These are phyloP conservation scores for Aciculosporium take DNA, from an alignment of 2,329 filamentous ascomycete species.

Conservation along the genomic window DNA sequence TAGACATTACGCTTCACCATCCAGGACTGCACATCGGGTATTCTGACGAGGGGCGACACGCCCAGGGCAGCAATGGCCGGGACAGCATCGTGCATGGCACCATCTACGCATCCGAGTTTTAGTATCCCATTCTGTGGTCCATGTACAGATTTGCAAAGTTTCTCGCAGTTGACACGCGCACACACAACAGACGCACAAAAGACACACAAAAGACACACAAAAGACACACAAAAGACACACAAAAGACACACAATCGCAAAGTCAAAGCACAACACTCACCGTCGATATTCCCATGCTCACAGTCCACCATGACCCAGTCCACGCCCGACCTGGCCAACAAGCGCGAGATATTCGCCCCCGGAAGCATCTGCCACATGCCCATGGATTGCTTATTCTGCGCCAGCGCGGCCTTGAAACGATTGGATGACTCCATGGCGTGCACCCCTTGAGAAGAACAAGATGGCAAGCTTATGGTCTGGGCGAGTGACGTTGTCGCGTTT, in stretches of 20 bases:
- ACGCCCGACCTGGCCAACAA: slow-evolving; percentile 45
- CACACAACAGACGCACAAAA: background rate
- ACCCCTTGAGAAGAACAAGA: too few relatives aligned
- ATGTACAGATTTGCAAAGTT: background rate
- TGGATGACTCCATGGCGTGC: slow-evolving; percentile 27
- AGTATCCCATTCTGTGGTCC: background rate
- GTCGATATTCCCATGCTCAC: slow-evolving; percentile 38
- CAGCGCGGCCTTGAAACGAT: slow-evolving; percentile 36
- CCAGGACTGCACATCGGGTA: slow-evolving; percentile 36
- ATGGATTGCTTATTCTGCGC: slow-evolving; percentile 33
- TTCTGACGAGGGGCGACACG: slow-evolving; percentile 29
- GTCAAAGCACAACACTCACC: slow-evolving; percentile 16
- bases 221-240: background rate
- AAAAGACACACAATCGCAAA: background rate
- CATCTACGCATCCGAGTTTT: slow-evolving; percentile 19
- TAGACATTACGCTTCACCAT: slow-evolving; percentile 28
- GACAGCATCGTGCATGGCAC: slow-evolving; percentile 38
- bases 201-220: background rate
- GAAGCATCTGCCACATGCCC: slow-evolving; percentile 51
- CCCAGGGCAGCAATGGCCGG: slow-evolving; percentile 35
- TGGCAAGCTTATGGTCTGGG: too few relatives aligned
- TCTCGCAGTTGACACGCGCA: too few relatives aligned
- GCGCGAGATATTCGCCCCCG: slow-evolving; percentile 44
- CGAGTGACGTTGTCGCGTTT: too few relatives aligned
- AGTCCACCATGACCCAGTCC: slow-evolving; percentile 51